Evolutionary conservation across 2,329 filamentous ascomycete species (phyloP).

Genomic region (Ambrosiella beaveri): DNA sequence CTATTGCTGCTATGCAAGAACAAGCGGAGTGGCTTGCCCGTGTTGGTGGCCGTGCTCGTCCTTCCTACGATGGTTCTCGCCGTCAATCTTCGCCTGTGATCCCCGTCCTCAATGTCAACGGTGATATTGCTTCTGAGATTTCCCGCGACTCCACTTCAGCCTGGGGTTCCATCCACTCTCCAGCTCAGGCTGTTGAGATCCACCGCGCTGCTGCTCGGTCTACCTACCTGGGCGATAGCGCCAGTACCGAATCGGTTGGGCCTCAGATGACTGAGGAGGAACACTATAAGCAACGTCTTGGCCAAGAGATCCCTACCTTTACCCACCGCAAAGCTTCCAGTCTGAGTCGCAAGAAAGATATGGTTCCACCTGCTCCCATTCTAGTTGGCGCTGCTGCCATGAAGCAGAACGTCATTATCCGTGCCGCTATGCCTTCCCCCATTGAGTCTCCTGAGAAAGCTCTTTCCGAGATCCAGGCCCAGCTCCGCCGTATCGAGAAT

Average conservation of each 20-base stretch:
- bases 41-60: conserved; percentile 12
- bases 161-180: conserved; percentile 34
- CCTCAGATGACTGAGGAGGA: conserved; percentile 20
- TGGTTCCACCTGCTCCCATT: conserved; percentile 37
- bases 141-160: conserved; percentile 23
- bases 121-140: conserved; percentile 15
- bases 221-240: background rate
- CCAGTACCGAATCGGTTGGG: background rate
- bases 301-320: conserved; percentile 41
- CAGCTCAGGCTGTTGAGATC: conserved; percentile 28
- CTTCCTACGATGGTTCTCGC: conserved; percentile 19
- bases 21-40: conserved; percentile 5
- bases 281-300: conserved; percentile 30
- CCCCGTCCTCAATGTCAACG: conserved; percentile 21
- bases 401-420: conserved; percentile 27
- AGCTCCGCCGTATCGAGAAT: conserved; percentile 31
- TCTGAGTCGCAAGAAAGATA: conserved; percentile 29
- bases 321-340: conserved; percentile 31
- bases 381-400: conserved; percentile 26
- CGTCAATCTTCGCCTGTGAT: conserved; percentile 35
- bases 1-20: conserved; percentile 20
- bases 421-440: conserved; percentile 32
- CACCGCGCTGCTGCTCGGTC: conserved; percentile 17
- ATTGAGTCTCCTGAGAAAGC: conserved; percentile 33
- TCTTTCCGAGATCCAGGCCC: conserved; percentile 32